Evolutionary conservation across 2,329 filamentous ascomycete genomes (phyloP), one percentile per base, ranked within the genome.

Genomic region (Myriosclerotinia curreyana): DNA sequence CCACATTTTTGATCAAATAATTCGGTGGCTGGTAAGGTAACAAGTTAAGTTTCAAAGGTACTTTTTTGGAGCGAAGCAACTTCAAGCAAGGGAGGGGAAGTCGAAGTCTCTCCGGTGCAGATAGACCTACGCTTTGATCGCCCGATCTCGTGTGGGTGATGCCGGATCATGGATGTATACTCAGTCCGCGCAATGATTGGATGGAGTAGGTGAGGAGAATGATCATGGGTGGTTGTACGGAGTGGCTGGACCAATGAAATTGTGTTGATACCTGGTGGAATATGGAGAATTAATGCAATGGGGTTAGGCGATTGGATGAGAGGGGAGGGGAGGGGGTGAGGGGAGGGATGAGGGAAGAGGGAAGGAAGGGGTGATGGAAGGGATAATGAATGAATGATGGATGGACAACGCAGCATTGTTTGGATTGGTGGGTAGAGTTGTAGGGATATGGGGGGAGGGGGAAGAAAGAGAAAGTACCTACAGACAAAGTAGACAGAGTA

Each of bases 41-140:
- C 40, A 58, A 15, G 5, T 34, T 46, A 22, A 25, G 5, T 34
- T 15, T 46, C 28, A 17, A 17, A 7, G 12, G 31, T 46, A 25
- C 55, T 17, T 22, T 55, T 58, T 48, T 17, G n/a, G 31, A 25
- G 31, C 20, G 22, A 48, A 36, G 55, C 14, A 48, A 17, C 20
- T 25, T 22, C 55, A 58, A 48, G 55, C 8, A 58, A 58, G 55
- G 55, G 55, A 58, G 42, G 52, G 52, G 36, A 48, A 25, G n/a
- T 58, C 42, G 42, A 58, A 36, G 42, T 36, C 28, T 28, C 28
- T 31, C 28, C 28, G 28, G 28, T 46, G 34, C 54, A n/a, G 17
- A 52, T 28, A 36, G 17, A 46, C 52, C 48, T 36, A 17, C n/a
- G 42, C 42, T 36, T 48, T 48, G 55, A 58, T 58, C 55, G 55